phyloP scores from a whole-genome alignment of 2,329 filamentous ascomycete genomes.

The Fonsecaea pedrosoi region DNA sequence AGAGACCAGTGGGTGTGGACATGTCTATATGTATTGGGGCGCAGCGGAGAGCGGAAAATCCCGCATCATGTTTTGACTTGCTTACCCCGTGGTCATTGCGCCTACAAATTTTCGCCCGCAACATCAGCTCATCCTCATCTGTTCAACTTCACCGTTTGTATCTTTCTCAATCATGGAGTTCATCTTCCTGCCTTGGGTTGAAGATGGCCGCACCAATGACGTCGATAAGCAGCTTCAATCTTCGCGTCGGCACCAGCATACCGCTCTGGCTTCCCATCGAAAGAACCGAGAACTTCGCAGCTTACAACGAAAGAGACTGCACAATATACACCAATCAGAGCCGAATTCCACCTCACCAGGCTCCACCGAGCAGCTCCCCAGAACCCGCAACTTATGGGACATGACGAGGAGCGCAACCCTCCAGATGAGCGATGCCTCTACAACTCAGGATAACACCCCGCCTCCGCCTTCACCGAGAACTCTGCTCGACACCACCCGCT shows the following conservation, averaged over 20 bases:
- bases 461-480: conserved; percentile 3
- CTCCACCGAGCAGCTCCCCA: neutral
- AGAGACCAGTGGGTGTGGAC: neutral
- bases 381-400: neutral
- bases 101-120: neutral
- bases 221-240: conserved; percentile 5
- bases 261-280: conserved; percentile 9
- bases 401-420: neutral
- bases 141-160: neutral
- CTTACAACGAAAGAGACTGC: conserved; percentile 3
- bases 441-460: too few relatives aligned
- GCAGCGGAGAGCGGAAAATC: neutral
- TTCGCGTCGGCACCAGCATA: conserved; percentile 15
- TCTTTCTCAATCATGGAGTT: neutral
- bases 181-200: conserved; percentile 13
- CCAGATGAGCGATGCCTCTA: neutral
- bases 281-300: conserved; percentile 10
- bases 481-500: neutral
- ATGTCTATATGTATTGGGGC: neutral
- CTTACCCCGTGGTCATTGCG: neutral
- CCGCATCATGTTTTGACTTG: neutral
- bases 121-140: neutral
- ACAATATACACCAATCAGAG: neutral
- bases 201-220: neutral
- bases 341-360: neutral